Conservation (phyloP, 1,139 yeast genomes). For the Suhomyces coccinellae region DNA sequence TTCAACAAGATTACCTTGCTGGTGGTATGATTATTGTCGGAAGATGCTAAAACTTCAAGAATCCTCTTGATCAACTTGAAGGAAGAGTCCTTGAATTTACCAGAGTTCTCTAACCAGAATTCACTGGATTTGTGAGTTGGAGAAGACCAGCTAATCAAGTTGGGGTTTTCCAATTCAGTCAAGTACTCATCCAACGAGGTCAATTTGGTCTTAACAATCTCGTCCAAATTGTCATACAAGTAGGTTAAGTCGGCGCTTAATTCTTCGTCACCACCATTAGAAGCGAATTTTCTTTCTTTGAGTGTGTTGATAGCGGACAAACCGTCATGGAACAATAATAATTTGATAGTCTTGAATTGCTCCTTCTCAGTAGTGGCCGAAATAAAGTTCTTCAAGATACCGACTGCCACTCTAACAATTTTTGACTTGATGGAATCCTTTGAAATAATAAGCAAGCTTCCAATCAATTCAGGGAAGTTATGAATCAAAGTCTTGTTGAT, state of each 20-base stretch:
- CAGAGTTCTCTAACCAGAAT: slow-evolving; percentile 85
- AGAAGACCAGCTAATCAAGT: slow-evolving; percentile 75
- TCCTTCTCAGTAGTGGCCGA: slow-evolving; percentile 32
- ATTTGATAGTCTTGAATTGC: slow-evolving; percentile 57
- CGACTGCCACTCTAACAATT: slow-evolving; percentile 77
- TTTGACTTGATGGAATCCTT: slow-evolving; percentile 89
- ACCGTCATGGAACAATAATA: slow-evolving; percentile 77
- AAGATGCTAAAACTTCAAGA: slow-evolving; percentile 35
- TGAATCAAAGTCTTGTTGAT: slow-evolving; percentile 58
- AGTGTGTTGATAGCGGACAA: slow-evolving; percentile 66
- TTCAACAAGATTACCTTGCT: slow-evolving; percentile 53
- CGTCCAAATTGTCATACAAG: slow-evolving; percentile 60
- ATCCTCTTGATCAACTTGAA: slow-evolving; percentile 67
- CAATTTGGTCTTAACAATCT: slow-evolving; percentile 67
- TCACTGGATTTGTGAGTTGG: slow-evolving; percentile 89
- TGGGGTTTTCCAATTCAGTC: slow-evolving; percentile 78
- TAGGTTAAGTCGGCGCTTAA: slow-evolving; percentile 68
- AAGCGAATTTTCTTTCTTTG: slow-evolving; percentile 84
- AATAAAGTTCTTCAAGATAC: slow-evolving; percentile 66
- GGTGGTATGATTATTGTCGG: slow-evolving; percentile 22
- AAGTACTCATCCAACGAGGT: slow-evolving; percentile 92
- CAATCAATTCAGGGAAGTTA: slow-evolving; percentile 61
- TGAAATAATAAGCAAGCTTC: slow-evolving; percentile 46
- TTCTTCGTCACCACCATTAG: slow-evolving; percentile 73
- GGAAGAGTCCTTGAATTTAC: slow-evolving; percentile 72